Base-by-base conservation (phyloP, 108 stramenopile species). In the Schizochytrium sp. region DNA sequence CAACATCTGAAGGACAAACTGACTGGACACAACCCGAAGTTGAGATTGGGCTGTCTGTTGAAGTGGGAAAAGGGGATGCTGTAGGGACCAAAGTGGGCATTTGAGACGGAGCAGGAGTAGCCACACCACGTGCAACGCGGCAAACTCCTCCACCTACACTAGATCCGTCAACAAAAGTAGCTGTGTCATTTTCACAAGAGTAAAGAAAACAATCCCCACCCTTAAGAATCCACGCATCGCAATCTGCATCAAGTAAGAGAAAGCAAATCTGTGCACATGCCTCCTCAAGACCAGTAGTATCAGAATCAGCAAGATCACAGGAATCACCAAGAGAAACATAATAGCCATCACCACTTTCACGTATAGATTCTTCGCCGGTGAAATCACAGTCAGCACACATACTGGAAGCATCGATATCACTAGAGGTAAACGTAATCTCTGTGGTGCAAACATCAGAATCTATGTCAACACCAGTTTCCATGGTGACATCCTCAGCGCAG, bases 41-140 rank as follows among this genome's bases (percentile, higher is more conserved):
- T 83, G 47, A 28, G 28, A 53, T 83, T 5, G 15, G 76, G 0
- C 2, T 17, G 44, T 15, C 19, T 28, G 72, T 72, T 15, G 72
- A 41, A 1, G 72, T 41, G 28, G 15, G 1, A 38, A 44, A 13
- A 41, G 72, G 72, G 19, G 72, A 1, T 28, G 72, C 72, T 28
- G 72, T 72, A 41, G 72, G 72, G 1, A 15, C 42, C 40, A 44
- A 28, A 72, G 72, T 72, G 72, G 72, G 72, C 72, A 72, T 15
- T 2, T 72, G 28, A 40, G 5, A 55, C 28, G 28, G 28, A 28
- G 28, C 28, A 28, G 28, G 59, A 19, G 59, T 60, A n/a, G 59
- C 59, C 59, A 60, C 19, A 60, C 59, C 17, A 19, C 17, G 19
- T 60, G 17, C 19, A 60, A n/a, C 19, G 28, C 5, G 50, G 45